phyloP scores from a whole-genome alignment of 2,329 filamentous ascomycete genomes.

The Talaromyces amestolkiae region DNA sequence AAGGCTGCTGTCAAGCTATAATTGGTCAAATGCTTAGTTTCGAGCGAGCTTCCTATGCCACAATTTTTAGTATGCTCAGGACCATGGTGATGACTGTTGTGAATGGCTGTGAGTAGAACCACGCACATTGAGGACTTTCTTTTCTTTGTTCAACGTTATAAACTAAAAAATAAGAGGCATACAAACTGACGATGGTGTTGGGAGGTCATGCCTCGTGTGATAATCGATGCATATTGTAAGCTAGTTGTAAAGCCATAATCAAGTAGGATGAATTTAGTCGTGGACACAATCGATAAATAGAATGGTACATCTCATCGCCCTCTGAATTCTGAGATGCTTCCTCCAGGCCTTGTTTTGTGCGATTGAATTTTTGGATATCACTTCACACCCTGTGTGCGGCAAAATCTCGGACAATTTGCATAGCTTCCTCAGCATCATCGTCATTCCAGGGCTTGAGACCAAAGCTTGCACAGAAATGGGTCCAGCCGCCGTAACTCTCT shows the following conservation, averaged over 20 bases:
- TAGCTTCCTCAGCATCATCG: slow-evolving; percentile 27
- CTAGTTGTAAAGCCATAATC: neutral
- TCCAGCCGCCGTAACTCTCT: slow-evolving; percentile 31
- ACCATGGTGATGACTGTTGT: too few relatives aligned
- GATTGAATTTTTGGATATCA: neutral
- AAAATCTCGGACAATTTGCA: slow-evolving; percentile 10
- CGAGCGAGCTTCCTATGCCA: too few relatives aligned
- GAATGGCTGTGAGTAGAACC: too few relatives aligned
- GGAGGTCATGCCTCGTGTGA: neutral
- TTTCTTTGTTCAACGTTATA: neutral
- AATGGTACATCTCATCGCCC: neutral
- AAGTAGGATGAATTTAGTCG: neutral
- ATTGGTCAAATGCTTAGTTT: too few relatives aligned
- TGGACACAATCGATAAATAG: neutral
- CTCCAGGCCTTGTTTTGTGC: neutral
- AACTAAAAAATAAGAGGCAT: neutral
- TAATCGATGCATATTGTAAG: neutral
- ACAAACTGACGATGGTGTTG: neutral
- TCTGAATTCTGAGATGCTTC: neutral
- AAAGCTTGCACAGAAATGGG: slow-evolving; percentile 24
- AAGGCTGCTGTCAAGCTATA: too few relatives aligned
- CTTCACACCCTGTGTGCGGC: neutral
- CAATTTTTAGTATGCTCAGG: too few relatives aligned
- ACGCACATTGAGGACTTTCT: neutral
- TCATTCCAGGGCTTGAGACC: slow-evolving; percentile 28